Percentiles rank a stretch among this genome's conserved stretches.
phyloP scores from a whole-genome alignment of 192 early-diverging fungal species.

The Lobosporangium transversale region DNA sequence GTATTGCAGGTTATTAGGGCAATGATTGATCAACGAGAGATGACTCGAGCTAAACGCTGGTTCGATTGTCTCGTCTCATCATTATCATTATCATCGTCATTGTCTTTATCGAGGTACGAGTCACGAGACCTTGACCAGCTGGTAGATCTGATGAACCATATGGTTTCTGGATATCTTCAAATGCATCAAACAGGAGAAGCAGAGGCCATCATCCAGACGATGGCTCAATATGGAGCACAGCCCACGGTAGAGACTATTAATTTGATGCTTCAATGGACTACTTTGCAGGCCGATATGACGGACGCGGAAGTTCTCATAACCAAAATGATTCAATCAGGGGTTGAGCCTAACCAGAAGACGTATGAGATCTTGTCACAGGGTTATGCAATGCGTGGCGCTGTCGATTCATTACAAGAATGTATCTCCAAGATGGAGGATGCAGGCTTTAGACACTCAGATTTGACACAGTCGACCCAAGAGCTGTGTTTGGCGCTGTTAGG shows the following conservation, averaged over 20 bases:
- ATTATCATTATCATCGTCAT: too few species aligned
- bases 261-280: conserved; percentile 30
- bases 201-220: conserved; percentile 13
- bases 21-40: conserved; percentile 15
- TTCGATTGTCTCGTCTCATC: conserved; percentile 9
- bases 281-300: conserved; percentile 18
- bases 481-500: conserved; percentile 12
- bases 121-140: not conserved
- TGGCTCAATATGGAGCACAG: conserved; percentile 10
- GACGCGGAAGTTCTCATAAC: conserved; percentile 24
- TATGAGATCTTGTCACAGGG: conserved; percentile 36
- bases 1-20: conserved; percentile 20
- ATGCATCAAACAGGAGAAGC: conserved; percentile 11
- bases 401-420: conserved; percentile 15
- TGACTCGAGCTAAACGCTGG: conserved; percentile 37
- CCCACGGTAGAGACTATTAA: conserved; percentile 37
- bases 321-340: conserved; percentile 15
- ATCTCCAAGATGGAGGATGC: conserved; percentile 27
- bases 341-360: conserved; percentile 21
- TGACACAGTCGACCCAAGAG: not conserved
- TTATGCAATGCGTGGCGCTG: conserved; percentile 22
- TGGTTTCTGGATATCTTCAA: conserved; percentile 37
- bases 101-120: too few species aligned
- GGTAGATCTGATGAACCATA: conserved; percentile 4
- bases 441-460: not conserved